Evolutionary conservation across 78 protist species (phyloP).

Genomic region (Dictyostelium firmibasis): DNA sequence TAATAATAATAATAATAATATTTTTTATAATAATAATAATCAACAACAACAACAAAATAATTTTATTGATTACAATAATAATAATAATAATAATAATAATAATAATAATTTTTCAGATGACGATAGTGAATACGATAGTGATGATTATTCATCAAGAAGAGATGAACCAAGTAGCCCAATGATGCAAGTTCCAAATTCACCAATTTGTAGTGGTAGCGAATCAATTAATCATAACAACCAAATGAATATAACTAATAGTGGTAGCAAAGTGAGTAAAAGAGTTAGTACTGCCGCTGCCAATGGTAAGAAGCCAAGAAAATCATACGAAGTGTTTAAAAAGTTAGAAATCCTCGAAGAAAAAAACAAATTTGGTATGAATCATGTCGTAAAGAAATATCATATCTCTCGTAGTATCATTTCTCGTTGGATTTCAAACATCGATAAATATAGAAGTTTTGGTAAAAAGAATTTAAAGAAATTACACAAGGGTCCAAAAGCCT

Average conservation of each 20-base stretch:
- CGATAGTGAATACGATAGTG: background rate
- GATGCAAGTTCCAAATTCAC: conserved; percentile 13
- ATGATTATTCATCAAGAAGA: background rate
- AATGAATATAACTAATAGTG: background rate
- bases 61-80: background rate
- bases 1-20: background rate
- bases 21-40: background rate
- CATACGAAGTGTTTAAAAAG: conserved; percentile 57
- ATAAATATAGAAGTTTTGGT: conserved; percentile 27
- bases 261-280: background rate
- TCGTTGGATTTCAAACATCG: conserved; percentile 51
- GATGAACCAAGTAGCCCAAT: conserved; percentile 9
- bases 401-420: conserved; percentile 51
- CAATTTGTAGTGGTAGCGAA: background rate
- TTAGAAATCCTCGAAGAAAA: conserved; percentile 58
- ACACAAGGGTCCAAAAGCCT: conserved; percentile 73
- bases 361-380: conserved; percentile 43
- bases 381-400: conserved; percentile 46
- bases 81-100: background rate
- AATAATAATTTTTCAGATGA: background rate
- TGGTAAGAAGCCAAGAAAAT: conserved; percentile 52
- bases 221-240: background rate
- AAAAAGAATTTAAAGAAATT: conserved; percentile 66
- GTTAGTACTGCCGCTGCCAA: background rate
- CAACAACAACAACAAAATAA: background rate